phyloP scores from a whole-genome alignment of 768 basidiomycete species.

The Podaxis sp. region DNA sequence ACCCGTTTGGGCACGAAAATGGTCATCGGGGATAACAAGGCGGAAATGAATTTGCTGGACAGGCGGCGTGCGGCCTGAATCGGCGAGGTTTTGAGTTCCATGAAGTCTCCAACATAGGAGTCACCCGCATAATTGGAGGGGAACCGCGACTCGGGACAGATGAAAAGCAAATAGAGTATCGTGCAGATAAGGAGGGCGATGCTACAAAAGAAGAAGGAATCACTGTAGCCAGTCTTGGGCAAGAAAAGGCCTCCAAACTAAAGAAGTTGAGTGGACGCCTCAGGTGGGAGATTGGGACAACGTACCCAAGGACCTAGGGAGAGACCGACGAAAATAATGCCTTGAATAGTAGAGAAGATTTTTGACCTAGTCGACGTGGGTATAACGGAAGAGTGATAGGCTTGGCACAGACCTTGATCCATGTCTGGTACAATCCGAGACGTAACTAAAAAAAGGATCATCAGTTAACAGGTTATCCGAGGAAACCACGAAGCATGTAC shows the following conservation, averaged over 20 bases:
- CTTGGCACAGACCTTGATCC: constrained; percentile 39
- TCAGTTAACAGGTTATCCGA: constrained; percentile 15
- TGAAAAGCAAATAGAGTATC: constrained; percentile 39
- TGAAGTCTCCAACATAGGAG: constrained; percentile 22
- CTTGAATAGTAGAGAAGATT: constrained; percentile 66
- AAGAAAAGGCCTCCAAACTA: constrained; percentile 53
- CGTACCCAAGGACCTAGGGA: constrained; percentile 77
- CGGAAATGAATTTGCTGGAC: constrained; percentile 32
- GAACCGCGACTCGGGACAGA: constrained; percentile 56
- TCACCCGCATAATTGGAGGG: constrained; percentile 21
- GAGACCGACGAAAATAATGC: constrained; percentile 76
- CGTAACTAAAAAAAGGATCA: constrained; percentile 42
- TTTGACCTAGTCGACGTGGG: constrained; percentile 33
- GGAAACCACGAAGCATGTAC: constrained; percentile 50
- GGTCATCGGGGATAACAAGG: constrained; percentile 62
- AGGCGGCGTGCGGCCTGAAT: constrained; percentile 26
- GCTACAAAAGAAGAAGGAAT: constrained; percentile 46
- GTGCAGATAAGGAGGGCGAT: constrained; percentile 36
- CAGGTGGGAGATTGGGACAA: not conserved
- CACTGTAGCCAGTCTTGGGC: constrained; percentile 52
- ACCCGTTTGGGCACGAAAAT: constrained; percentile 65
- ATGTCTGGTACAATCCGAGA: constrained; percentile 51
- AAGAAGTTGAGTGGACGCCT: not conserved
- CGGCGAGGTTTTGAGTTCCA: constrained; percentile 30
- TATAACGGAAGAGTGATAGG: not conserved